Conservation (phyloP, 768 basidiomycete genomes). For the Rubroboletus satanas region DNA sequence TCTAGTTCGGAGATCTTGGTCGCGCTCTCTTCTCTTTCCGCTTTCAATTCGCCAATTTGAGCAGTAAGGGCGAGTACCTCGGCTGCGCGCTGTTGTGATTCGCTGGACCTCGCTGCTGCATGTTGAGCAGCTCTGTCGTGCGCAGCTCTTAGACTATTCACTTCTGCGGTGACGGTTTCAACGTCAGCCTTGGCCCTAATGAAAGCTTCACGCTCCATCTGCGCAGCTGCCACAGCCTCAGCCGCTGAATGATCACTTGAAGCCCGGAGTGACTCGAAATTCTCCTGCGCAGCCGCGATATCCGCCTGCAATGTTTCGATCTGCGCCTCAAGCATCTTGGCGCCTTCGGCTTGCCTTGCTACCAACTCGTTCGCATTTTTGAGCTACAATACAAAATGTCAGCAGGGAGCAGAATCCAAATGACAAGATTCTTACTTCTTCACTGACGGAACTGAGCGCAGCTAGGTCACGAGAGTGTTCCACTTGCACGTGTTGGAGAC, state of each 20-base stretch:
- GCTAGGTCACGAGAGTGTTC: conserved; percentile 26
- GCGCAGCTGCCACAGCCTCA: conserved; percentile 48
- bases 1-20: conserved; percentile 77
- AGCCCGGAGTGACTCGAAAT: conserved; percentile 47
- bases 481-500: conserved; percentile 36
- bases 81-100: conserved; percentile 45
- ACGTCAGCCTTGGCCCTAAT: conserved; percentile 62
- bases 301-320: conserved; percentile 50
- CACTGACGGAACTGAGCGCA: conserved; percentile 40
- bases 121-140: conserved; percentile 50
- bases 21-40: conserved; percentile 67
- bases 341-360: conserved; percentile 40
- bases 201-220: conserved; percentile 60
- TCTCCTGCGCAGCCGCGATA: conserved; percentile 46
- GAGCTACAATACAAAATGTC: conserved; percentile 40
- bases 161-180: conserved; percentile 50
- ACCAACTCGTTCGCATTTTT: conserved; percentile 42
- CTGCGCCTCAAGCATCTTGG: conserved; percentile 48
- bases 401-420: neutral
- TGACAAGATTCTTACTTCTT: conserved; percentile 44
- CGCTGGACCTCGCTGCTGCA: conserved; percentile 41
- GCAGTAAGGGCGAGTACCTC: conserved; percentile 41
- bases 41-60: conserved; percentile 51
- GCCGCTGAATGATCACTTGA: conserved; percentile 43
- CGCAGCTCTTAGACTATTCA: conserved; percentile 44